Conservation (phyloP, 805 yeast genomes). For the Yarrowia keelungensis region DNA sequence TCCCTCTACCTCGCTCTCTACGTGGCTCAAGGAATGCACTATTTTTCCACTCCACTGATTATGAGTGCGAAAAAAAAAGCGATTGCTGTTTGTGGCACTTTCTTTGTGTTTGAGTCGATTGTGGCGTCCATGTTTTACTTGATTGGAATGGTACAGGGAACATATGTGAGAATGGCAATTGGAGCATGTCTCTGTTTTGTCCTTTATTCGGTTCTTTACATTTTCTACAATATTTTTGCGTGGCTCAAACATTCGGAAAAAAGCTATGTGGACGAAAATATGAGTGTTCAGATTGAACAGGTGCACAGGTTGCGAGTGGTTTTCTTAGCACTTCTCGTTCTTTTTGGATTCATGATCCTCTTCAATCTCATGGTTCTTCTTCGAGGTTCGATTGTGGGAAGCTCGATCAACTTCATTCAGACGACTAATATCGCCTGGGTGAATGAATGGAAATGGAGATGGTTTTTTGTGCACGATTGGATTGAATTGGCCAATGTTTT, state of each 20-base stretch:
- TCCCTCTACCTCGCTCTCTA: constrained; percentile 4
- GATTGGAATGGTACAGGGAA: constrained; percentile 26
- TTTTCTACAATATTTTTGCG: constrained; percentile 10
- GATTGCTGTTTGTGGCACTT: constrained; percentile 13
- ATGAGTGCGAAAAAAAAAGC: constrained; percentile 19
- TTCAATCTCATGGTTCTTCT: constrained; percentile 29
- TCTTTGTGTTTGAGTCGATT: constrained; percentile 16
- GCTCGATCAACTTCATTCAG: constrained; percentile 1
- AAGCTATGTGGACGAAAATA: constrained; percentile 21
- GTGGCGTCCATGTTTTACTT: constrained; percentile 32
- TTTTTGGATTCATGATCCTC: constrained; percentile 6
- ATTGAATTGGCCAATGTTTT: constrained; percentile 13
- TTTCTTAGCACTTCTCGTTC: background rate
- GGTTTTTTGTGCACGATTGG: constrained; percentile 39
- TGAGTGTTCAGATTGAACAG: constrained; percentile 28
- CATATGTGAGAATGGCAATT: constrained; percentile 22
- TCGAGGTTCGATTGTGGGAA: constrained; percentile 12
- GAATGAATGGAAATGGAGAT: constrained; percentile 28
- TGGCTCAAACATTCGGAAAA: constrained; percentile 24
- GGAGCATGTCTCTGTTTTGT: constrained; percentile 33
- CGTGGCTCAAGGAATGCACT: constrained; percentile 30
- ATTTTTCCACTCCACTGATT: constrained; percentile 20
- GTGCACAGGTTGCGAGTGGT: background rate
- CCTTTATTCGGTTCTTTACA: constrained; percentile 2
- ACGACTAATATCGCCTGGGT: constrained; percentile 26